Evolutionary conservation across 257 asterid genomes (phyloP).

Genomic region (Solanum corneliomulleri): DNA sequence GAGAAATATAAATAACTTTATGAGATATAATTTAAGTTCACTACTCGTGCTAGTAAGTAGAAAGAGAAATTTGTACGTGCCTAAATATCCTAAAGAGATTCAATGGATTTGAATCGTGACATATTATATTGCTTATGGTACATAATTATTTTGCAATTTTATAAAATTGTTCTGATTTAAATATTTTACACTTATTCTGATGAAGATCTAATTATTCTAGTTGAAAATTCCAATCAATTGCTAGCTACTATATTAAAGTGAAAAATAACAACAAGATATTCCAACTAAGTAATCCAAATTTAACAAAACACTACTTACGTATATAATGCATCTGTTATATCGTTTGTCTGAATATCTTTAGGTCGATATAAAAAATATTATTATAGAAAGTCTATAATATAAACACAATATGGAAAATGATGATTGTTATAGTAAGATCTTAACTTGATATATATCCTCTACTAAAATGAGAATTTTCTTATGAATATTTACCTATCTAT

Average conservation of each 20-base stretch:
- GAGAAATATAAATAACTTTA: not conserved
- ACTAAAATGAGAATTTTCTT: not conserved
- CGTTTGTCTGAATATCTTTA: not conserved
- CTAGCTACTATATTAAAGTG: not conserved
- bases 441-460: not conserved
- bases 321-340: not conserved
- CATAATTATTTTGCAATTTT: not conserved
- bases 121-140: not conserved
- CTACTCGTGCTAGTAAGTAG: accelerated
- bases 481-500: not conserved
- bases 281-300: not conserved
- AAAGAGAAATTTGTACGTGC: not conserved
- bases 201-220: not conserved
- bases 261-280: not conserved
- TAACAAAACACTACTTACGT: not conserved
- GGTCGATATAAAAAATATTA: not conserved
- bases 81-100: not conserved
- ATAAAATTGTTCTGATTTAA: not conserved
- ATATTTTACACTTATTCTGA: not conserved
- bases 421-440: not conserved
- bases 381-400: not conserved
- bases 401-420: not conserved
- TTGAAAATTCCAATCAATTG: not conserved
- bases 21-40: not conserved
- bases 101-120: not conserved